Base-by-base conservation (phyloP, 352 stramenopile species). In the Lagenidium giganteum region DNA sequence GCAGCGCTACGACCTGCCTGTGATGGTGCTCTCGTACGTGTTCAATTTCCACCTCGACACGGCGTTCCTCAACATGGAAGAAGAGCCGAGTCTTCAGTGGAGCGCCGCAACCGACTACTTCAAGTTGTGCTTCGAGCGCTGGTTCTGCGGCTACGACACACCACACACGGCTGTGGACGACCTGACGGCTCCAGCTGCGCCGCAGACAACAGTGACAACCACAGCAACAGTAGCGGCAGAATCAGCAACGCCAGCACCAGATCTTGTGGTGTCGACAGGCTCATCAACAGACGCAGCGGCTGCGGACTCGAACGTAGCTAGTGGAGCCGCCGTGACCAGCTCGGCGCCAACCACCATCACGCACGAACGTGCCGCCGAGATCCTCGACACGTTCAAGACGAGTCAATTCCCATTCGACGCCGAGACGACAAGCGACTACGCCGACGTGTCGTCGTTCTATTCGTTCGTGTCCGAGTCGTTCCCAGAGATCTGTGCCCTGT, bases 371-470 rank as follows among this genome's bases (percentile, higher is more conserved):
- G 56, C 83, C 5, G 45, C 70, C 21, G 61, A 70, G 14, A 81
- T 86, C 26, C 48, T 93, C 4, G 64, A 67, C 27, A 63, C 73
- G 14, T 84, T 84, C 46, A 77, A 83, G 33, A 47, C 72, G 30
- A 73, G 68, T 8, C 69, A 85, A 30, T 90, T 87, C 33, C 77
- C 80, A 12, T 90, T 93, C 18, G 77, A 90, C 44, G 41, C 53
- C 2, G 67, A 77, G 23, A 88, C 74, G 13, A 87, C 77, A 17
- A 78, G 58, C 47, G 77, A 85, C 43, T 89, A 92, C 48, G 56
- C 70, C 1, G 77, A 93, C 40, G 74, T 89, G 30, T 86, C 73
- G 30, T 89, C 77, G 6, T 93, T 93, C 48, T 93, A 93, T 53
- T 87, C 77, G 42, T 87, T 88, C 35, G 65, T 93, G 7, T 84